phyloP scores from a whole-genome alignment of 768 basidiomycete species.

The Termitomyces sp. region DNA sequence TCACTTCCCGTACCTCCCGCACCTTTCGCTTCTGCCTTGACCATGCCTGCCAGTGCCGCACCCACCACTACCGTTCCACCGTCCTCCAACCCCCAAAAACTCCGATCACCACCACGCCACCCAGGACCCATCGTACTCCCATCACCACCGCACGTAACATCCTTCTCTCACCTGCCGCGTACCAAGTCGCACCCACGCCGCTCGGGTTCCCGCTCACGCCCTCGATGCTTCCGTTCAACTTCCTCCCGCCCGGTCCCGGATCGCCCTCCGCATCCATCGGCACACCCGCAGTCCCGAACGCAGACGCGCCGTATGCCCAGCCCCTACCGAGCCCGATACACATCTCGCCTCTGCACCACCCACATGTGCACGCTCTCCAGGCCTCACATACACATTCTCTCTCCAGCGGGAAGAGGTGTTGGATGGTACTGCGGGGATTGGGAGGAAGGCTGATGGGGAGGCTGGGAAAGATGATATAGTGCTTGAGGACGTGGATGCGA shows the following conservation, averaged over 20 bases:
- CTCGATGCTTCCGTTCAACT: constrained; percentile 93
- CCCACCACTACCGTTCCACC: constrained; percentile 32
- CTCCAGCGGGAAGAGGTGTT: background rate
- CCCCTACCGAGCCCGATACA: background rate
- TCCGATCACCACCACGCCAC: constrained; percentile 37
- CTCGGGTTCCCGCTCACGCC: constrained; percentile 79
- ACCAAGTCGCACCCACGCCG: background rate
- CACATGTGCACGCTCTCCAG: background rate
- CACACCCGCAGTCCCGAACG: background rate
- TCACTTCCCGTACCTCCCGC: background rate
- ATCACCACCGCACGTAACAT: constrained; percentile 44
- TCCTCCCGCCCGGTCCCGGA: constrained; percentile 22
- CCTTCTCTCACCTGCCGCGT: constrained; percentile 25
- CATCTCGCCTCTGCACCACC: background rate
- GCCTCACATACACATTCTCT: no score
- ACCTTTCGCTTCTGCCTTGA: background rate
- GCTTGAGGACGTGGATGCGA: background rate
- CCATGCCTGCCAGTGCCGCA: background rate
- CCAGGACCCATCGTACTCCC: constrained; percentile 71
- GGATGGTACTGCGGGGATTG: background rate
- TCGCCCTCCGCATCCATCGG: no score
- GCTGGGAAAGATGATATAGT: background rate
- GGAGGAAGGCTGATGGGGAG: background rate
- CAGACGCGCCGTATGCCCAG: background rate
- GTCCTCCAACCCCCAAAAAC: constrained; percentile 20